Percentiles rank a stretch among this genome's conserved stretches.
Evolutionary conservation across 2,329 filamentous ascomycete genomes (phyloP).

Genomic region (Talaromyces sp.): DNA sequence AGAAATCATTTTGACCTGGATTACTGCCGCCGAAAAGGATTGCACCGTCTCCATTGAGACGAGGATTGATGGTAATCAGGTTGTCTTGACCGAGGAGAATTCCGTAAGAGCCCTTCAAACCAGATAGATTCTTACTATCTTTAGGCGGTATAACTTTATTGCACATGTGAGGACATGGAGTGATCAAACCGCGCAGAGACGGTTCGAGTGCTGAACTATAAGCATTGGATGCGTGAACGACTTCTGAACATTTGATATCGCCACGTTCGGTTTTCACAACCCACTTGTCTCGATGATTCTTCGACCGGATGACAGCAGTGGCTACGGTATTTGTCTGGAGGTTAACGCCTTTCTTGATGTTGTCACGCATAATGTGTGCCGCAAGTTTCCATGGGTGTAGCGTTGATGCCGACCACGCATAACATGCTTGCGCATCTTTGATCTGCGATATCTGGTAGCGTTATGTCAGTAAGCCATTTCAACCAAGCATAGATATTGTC

Average conservation of each 20-base stretch:
- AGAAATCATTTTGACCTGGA: constrained; percentile 1
- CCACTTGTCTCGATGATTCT: neutral
- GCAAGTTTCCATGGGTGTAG: constrained; percentile 10
- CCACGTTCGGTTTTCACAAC: constrained; percentile 8
- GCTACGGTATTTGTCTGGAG: constrained; percentile 2
- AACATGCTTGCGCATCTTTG: constrained; percentile 11
- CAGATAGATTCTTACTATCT: neutral
- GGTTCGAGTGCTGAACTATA: constrained; percentile 11
- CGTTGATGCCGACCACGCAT: constrained; percentile 9
- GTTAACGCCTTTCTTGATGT: constrained; percentile 1
- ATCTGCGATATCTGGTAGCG: constrained; percentile 3
- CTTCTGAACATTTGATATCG: constrained; percentile 1
- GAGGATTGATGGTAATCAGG: constrained; percentile 1
- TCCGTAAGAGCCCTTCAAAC: constrained; percentile 5
- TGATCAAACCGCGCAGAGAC: constrained; percentile 1
- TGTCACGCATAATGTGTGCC: constrained; percentile 10
- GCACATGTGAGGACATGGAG: constrained; percentile 9
- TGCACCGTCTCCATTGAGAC: constrained; percentile 8
- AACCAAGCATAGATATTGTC: neutral
- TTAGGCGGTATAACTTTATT: neutral
- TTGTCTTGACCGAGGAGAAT: neutral
- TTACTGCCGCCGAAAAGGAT: constrained; percentile 8
- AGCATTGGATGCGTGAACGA: constrained; percentile 9
- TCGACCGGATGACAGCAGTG: neutral
- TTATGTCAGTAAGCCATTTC: neutral